Conservation (phyloP, 2,329 filamentous ascomycete genomes). For the Fulvia fulva region DNA sequence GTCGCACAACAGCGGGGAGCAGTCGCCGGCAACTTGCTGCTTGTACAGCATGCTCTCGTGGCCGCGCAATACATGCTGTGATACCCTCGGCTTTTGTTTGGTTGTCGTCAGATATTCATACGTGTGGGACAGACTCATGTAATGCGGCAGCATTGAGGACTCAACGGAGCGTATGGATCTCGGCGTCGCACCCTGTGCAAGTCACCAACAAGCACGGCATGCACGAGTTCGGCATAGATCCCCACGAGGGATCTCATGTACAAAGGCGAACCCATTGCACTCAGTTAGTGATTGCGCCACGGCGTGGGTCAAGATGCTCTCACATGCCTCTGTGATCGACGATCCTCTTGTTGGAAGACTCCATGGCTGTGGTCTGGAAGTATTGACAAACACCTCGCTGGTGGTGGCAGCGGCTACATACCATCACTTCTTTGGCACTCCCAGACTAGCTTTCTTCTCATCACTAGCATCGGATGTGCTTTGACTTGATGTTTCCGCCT, state of each 20-base stretch:
- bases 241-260: not conserved
- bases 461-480: not conserved
- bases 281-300: not conserved
- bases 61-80: not conserved
- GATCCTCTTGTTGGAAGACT: not conserved
- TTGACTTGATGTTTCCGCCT: not conserved
- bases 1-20: constrained; percentile 6
- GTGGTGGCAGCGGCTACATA: not conserved
- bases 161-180: not conserved
- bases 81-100: not conserved
- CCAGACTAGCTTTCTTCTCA: not conserved
- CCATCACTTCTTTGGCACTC: not conserved
- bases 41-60: not conserved
- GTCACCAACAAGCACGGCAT: not conserved
- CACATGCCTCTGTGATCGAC: too few relatives aligned
- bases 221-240: not conserved
- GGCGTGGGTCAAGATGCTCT: not conserved
- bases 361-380: not conserved
- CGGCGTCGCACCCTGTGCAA: not conserved
- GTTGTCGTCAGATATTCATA: not conserved
- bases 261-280: not conserved
- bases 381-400: not conserved
- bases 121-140: not conserved
- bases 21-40: constrained; percentile 1
- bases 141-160: constrained; percentile 8